Percentiles rank a stretch among this genome's conserved stretches.
These are phyloP conservation scores for Mimosa bimucronata DNA, from an alignment of 306 rosid species.

Conservation along the genomic window DNA sequence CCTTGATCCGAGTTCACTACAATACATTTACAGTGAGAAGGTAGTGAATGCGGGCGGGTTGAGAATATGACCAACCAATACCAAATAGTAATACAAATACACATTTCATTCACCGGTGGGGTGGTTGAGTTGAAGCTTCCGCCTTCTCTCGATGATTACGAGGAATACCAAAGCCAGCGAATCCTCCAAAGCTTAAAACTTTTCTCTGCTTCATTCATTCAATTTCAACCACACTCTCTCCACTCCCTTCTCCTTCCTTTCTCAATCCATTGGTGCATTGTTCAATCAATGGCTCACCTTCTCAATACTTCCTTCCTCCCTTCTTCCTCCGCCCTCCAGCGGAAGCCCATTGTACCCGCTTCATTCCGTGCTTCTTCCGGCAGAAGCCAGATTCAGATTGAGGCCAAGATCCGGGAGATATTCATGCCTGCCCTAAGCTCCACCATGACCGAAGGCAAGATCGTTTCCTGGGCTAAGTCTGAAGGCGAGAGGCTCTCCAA, in stretches of 20 bases:
- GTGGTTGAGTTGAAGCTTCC: conserved; percentile 68
- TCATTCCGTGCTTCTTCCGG: neutral
- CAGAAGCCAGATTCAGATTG: conserved; percentile 32
- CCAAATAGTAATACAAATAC: neutral
- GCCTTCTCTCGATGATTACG: conserved; percentile 80
- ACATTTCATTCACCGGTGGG: conserved; percentile 39
- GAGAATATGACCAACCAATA: too few species aligned
- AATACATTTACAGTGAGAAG: too few species aligned
- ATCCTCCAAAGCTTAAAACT: neutral
- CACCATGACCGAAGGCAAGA: conserved; percentile 97
- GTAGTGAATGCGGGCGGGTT: too few species aligned
- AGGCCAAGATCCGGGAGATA: conserved; percentile 94
- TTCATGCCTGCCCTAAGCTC: conserved; percentile 99
- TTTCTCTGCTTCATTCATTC: neutral
- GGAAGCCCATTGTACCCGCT: conserved; percentile 2
- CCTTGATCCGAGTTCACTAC: too few species aligned
- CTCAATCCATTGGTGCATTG: neutral
- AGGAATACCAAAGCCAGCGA: conserved; percentile 33
- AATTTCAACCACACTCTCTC: too few species aligned
- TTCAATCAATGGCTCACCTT: conserved; percentile 75
- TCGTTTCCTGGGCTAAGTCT: conserved; percentile 92
- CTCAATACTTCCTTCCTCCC: conserved; percentile 69
- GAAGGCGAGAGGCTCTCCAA: conserved; percentile 94
- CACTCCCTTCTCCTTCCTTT: neutral
- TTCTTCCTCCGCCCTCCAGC: conserved; percentile 44